Evolutionary conservation across 441 rosid species (phyloP), one percentile per base, ranked within the genome.

Genomic region (Geranium incanum): DNA sequence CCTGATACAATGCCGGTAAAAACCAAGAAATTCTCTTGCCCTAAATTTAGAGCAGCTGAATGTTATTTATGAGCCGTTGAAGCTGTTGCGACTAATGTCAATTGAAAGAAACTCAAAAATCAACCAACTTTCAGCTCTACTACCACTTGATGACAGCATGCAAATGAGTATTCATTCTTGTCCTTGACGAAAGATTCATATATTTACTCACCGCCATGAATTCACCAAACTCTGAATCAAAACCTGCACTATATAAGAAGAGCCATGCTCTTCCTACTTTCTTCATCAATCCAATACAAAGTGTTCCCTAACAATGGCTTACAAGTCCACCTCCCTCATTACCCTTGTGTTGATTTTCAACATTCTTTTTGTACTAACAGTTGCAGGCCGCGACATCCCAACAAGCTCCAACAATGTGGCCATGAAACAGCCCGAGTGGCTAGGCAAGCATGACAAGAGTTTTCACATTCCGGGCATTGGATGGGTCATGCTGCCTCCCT

Each of bases 211-310:
- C 62, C 62, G 16, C 62, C 62, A 55, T 11, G 21, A 13, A 55
- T 55, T 55, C 21, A 55, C 62, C 21, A 4, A 55, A 55, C 62
- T 55, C 16, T 1, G 12, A 16, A 5, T 43, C 50, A 7, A 55
- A 55, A 13, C 62, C 21, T 55, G 62, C 1, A 16, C 62, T 55
- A 2, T 28, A 55, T 55, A 59, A 59, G 65, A 59, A 59, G 21
- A 59, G 33, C 66, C 68, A 37, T 75, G 6, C 52, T 50, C n/a
- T 59, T 50, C 12, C 37, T 2, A 16, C 11, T 71, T 11, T 71
- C 15, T 15, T 36, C 70, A 11, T 48, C 57, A 12, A 48, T 3
- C 57, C 5, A 6, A 4, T 15, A 6, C 28, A 15, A 4, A 1
- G 33, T 21, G 65, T 15, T 16, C 9, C 11, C 23, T 48, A 48